phyloP scores from a whole-genome alignment of 139 green algal species.

The Chlamydomonas applanata region DNA sequence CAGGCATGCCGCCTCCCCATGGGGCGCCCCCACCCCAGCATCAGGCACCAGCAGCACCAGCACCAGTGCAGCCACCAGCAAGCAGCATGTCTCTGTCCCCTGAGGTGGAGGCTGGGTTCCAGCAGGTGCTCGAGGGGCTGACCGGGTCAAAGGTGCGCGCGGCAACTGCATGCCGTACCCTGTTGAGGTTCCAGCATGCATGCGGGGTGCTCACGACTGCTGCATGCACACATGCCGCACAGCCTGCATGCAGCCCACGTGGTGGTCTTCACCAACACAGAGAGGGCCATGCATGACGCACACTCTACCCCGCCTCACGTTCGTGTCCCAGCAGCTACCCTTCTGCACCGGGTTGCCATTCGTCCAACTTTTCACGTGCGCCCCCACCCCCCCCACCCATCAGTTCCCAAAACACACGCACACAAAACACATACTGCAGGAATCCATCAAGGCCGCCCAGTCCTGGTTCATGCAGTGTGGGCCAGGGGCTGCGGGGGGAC shows the following conservation, averaged over 20 bases:
- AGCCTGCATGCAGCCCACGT: not conserved
- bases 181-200: no score
- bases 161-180: no score
- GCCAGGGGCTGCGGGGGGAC: conserved; percentile 36
- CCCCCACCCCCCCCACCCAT: not conserved
- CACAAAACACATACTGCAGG: conserved; percentile 7
- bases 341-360: no score
- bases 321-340: no score
- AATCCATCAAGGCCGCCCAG: conserved; percentile 72
- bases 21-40: not conserved
- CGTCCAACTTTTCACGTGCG: no score
- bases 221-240: not conserved
- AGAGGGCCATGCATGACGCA: no score
- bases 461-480: conserved; percentile 84
- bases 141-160: conserved; percentile 16
- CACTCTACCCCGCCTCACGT: no score
- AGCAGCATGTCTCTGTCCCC: conserved; percentile 1
- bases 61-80: not conserved
- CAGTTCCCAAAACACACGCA: not conserved
- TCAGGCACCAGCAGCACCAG: not conserved
- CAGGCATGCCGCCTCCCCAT: not conserved
- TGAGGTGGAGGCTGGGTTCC: conserved; percentile 14
- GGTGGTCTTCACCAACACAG: not conserved
- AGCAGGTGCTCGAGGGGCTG: conserved; percentile 14
- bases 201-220: no score